A percentile compares a stretch with the other conserved stretches of the same genome.
phyloP scores from a whole-genome alignment of 305 asterid species.

The Fraxinus angustifolia region DNA sequence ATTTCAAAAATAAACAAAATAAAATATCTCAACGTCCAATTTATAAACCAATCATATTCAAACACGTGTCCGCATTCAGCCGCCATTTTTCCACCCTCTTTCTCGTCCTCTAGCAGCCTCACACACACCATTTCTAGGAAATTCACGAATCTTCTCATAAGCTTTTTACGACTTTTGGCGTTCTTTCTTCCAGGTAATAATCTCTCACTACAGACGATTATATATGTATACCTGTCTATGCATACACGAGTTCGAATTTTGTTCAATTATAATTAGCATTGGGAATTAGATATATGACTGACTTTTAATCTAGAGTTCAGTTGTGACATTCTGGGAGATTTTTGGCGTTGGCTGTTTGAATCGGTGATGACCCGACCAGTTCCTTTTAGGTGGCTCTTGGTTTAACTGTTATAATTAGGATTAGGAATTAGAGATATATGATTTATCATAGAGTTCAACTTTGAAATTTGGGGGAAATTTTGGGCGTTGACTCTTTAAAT shows the following conservation, averaged over 20 bases:
- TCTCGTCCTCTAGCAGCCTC: neutral
- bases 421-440: neutral
- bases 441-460: neutral
- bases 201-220: neutral
- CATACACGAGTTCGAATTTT: neutral
- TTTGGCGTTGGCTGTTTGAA: slow-evolving; percentile 21
- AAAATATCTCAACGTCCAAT: neutral
- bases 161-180: neutral
- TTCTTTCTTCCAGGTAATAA: neutral
- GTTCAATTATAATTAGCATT: neutral
- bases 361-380: slow-evolving; percentile 19
- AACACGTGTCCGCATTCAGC: neutral
- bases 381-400: neutral
- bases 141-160: neutral
- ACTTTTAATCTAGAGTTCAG: slow-evolving; percentile 3
- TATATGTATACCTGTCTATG: neutral
- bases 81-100: neutral
- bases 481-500: slow-evolving; percentile 8
- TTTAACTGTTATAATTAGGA: neutral
- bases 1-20: neutral
- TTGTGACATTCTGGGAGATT: slow-evolving; percentile 14
- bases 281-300: neutral
- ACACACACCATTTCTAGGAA: neutral
- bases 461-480: neutral
- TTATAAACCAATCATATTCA: neutral